phyloP scores from a whole-genome alignment of 73 alveolate genomes.

The Symbiodinium natans region DNA sequence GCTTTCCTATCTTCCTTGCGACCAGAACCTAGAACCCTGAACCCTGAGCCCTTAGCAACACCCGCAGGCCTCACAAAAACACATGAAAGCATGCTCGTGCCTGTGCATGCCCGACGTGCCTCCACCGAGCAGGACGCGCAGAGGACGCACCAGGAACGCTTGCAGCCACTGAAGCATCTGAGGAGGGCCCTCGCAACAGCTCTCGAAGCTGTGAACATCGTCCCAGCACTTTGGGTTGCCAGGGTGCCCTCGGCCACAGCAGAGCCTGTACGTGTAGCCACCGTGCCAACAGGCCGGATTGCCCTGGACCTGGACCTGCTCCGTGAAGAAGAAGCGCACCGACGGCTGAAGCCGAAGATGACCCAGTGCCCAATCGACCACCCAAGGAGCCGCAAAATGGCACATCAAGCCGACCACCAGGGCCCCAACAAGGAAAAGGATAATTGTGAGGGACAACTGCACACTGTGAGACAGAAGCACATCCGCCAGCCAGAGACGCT shows the following conservation, averaged over 20 bases:
- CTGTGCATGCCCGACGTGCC: too few relatives aligned
- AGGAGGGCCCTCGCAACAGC: constrained; percentile 45
- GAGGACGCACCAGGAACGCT: constrained; percentile 24
- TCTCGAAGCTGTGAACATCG: constrained; percentile 38
- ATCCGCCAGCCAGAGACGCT: constrained; percentile 83
- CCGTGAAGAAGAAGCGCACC: constrained; percentile 59
- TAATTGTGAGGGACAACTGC: constrained; percentile 30
- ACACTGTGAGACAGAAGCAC: constrained; percentile 38
- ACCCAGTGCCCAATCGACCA: constrained; percentile 43
- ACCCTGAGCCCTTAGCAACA: too few relatives aligned
- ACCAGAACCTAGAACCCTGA: too few relatives aligned
- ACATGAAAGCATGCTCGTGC: too few relatives aligned
- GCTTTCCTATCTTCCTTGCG: too few relatives aligned
- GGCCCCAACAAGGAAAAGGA: constrained; percentile 30
- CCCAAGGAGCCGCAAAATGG: constrained; percentile 44
- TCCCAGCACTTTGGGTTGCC: constrained; percentile 85
- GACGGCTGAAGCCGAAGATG: constrained; percentile 46
- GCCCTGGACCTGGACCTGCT: neutral
- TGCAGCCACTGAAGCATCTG: neutral
- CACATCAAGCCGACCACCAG: constrained; percentile 11
- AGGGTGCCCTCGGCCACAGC: constrained; percentile 72
- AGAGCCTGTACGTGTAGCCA: constrained; percentile 58
- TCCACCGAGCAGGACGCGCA: constrained; percentile 84
- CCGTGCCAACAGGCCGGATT: constrained; percentile 76
- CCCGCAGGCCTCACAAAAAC: too few relatives aligned